Base-by-base conservation (phyloP, 2,329 filamentous ascomycete genomes). In the Colletotrichum chlorophyti region DNA sequence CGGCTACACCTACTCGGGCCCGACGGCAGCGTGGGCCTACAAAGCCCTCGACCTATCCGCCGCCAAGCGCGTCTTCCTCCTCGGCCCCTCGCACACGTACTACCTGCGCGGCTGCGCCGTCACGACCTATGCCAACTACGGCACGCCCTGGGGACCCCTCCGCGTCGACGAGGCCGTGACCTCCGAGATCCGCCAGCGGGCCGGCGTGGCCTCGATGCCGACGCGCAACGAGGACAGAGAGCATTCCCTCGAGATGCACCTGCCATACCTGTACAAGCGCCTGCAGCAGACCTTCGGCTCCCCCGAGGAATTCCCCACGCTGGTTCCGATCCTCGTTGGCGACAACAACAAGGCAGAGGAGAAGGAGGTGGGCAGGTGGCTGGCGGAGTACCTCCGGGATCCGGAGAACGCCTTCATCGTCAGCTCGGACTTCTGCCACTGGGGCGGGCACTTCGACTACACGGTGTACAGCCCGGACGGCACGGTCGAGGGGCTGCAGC, bases 351-450 rank as follows among this genome's bases (percentile, higher is more conserved):
- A 82, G 0, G 59, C 75, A 0, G 84, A 87, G 3, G 94, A 98
- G 74, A 83, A 84, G 46, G 76, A 73, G 2, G 85, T 90, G 54
- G 95, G 92, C 3, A 67, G 77, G 23, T 71, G 93, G n/a, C 79
- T 99, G 7, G 85, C 90, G 1, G 88, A 90, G 0, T 96, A 95
- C 70, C 76, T 99, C 6, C 79, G 81, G 29, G 90, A 97, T 65
- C 84, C 88, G 0, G 77, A 82, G 11, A 96, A 91, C 60, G 86
- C 89, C 2, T 97, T 98, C 70, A 83, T 99, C 60, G 83, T 98
- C 63, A 95, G 91, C 72, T 97, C 93, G 1, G 95, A 99, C 72
- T 99, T 99, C 72, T 97, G 94, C 64, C 95, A 99, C 74, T 99
- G 95, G 95, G 95, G 95, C 10, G 66, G 79, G 0, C 83, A 91